phyloP scores from a whole-genome alignment of 352 stramenopile species.

The Ophiocytium majus region DNA sequence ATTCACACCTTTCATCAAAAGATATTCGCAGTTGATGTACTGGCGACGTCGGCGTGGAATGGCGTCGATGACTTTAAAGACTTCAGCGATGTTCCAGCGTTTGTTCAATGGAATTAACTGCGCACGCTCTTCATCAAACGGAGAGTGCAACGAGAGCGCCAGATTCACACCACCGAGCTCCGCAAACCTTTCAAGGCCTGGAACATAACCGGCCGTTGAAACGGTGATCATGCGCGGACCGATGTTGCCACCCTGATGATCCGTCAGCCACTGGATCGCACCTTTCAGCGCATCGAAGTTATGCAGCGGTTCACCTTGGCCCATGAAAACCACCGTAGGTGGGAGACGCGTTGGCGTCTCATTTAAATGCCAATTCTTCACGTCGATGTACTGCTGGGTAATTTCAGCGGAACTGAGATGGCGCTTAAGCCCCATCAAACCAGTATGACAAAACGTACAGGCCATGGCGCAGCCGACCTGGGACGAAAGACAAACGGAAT shows the following conservation, averaged over 20 bases:
- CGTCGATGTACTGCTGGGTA: not conserved
- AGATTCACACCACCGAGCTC: not conserved
- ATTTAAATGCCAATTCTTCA: too few species aligned
- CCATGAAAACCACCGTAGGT: not conserved
- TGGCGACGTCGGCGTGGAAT: not conserved
- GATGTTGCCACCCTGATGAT: not conserved
- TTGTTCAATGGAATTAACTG: constrained; percentile 2
- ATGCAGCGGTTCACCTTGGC: not conserved
- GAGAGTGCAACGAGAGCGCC: not conserved
- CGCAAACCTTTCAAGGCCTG: not conserved
- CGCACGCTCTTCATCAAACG: not conserved
- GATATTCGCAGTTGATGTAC: constrained; percentile 5
- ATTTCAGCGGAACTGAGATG: not conserved
- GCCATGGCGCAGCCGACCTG: not conserved
- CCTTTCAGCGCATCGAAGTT: not conserved
- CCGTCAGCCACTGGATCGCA: not conserved
- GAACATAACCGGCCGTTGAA: not conserved
- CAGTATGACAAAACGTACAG: constrained; percentile 9
- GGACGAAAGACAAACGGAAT: not conserved
- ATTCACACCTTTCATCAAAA: constrained; percentile 10
- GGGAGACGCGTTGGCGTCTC: not conserved
- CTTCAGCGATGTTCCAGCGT: not conserved
- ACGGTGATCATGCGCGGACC: not conserved
- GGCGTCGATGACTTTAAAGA: not conserved
- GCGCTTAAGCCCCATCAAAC: not conserved